A percentile compares a stretch with the other conserved stretches of the same genome.
Conservation (phyloP, 1,284 basidiomycete species). For the Fistulina hepatica region DNA sequence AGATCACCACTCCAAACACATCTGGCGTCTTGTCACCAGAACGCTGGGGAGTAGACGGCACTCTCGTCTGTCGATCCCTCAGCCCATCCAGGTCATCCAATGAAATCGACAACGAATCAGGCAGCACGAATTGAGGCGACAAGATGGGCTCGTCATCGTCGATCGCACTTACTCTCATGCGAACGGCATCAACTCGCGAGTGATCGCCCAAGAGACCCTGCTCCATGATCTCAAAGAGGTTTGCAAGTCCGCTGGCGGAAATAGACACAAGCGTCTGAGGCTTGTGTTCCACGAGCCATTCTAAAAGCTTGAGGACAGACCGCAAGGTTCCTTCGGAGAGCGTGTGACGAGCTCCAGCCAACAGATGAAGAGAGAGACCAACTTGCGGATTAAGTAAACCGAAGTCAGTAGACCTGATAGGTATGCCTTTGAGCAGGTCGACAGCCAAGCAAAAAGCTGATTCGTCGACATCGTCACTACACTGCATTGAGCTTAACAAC, state of each 20-base stretch:
- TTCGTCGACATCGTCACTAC: too few species aligned
- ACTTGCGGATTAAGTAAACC: too few species aligned
- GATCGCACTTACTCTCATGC: conserved; percentile 23
- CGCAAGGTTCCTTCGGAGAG: too few species aligned
- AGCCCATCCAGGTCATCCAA: conserved; percentile 27
- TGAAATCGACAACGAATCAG: conserved; percentile 24
- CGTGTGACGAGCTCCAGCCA: too few species aligned
- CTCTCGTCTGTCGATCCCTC: conserved; percentile 22
- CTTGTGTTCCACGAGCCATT: too few species aligned
- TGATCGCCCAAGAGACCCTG: conserved; percentile 18
- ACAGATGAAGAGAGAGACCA: too few species aligned
- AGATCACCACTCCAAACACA: conserved; percentile 46
- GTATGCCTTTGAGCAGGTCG: too few species aligned
- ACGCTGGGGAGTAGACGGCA: conserved; percentile 32
- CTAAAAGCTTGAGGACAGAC: too few species aligned
- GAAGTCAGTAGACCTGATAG: too few species aligned
- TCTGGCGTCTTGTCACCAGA: conserved; percentile 35
- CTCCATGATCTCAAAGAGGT: conserved; percentile 24
- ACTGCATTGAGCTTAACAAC: too few species aligned
- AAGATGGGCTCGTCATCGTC: conserved; percentile 29
- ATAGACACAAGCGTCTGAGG: conserved; percentile 30
- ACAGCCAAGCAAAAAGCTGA: too few species aligned
- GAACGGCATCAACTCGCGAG: conserved; percentile 15
- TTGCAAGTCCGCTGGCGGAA: conserved; percentile 29
- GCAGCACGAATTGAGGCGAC: conserved; percentile 21